A percentile compares a stretch with the other conserved stretches of the same genome.
Evolutionary conservation across 306 rosid species (phyloP).

Genomic region (Rosa lucieae): DNA sequence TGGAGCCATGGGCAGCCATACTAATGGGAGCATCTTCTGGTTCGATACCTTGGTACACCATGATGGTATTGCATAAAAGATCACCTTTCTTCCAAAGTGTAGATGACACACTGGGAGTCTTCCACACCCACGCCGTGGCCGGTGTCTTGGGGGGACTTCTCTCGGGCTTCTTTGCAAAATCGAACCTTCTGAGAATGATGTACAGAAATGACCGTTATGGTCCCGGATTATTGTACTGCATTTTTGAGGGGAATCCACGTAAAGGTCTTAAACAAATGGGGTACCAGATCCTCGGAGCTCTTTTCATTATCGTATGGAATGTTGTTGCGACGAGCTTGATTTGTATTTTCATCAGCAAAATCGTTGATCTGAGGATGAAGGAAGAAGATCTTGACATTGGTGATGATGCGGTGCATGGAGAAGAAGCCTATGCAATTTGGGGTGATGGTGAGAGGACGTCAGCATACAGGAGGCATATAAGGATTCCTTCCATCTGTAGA

Average conservation of each 20-base stretch:
- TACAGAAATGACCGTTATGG: conserved; percentile 22
- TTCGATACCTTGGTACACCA: conserved; percentile 60
- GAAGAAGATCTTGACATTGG: conserved; percentile 70
- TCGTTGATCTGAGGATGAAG: conserved; percentile 58
- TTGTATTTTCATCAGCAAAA: conserved; percentile 39
- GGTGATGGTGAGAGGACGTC: conserved; percentile 63
- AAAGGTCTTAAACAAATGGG: conserved; percentile 43
- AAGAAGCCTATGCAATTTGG: conserved; percentile 77
- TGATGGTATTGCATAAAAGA: conserved; percentile 66
- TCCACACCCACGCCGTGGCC: conserved; percentile 78
- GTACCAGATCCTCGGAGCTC: conserved; percentile 54
- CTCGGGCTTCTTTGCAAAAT: conserved; percentile 60
- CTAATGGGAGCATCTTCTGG: conserved; percentile 47
- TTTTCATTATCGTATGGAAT: conserved; percentile 56
- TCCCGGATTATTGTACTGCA: conserved; percentile 38
- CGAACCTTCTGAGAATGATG: conserved; percentile 45
- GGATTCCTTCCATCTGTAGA: conserved; percentile 37
- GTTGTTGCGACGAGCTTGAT: conserved; percentile 55
- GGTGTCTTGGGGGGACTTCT: conserved; percentile 61
- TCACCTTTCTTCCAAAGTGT: conserved; percentile 50
- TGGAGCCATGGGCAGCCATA: conserved; percentile 43
- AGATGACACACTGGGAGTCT: conserved; percentile 75
- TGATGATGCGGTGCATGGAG: conserved; percentile 76
- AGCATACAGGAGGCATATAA: conserved; percentile 28
- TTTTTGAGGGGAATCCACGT: neutral